Conservation (phyloP, 2,329 filamentous ascomycete genomes). For the Parasarocladium wereldwijsianum region DNA sequence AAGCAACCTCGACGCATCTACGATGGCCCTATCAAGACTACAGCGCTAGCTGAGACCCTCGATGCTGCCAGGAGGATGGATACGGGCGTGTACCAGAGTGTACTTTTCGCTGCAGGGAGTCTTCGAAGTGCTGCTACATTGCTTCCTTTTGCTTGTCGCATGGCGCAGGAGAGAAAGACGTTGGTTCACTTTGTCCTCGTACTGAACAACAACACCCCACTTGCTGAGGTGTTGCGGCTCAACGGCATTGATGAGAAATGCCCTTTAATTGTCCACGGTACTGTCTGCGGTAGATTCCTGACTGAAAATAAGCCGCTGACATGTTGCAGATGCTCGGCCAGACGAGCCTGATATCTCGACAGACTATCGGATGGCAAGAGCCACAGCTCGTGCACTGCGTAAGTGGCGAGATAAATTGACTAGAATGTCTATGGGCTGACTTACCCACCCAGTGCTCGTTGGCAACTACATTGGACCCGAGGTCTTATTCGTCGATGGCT, state of each 20-base stretch:
- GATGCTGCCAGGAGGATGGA: conserved; percentile 39
- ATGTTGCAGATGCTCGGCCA: conserved; percentile 52
- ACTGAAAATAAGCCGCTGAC: not conserved
- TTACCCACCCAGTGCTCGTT: conserved; percentile 56
- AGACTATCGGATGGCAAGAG: conserved; percentile 51
- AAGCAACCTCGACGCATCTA: conserved; percentile 21
- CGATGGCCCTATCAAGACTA: conserved; percentile 57
- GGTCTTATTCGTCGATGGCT: conserved; percentile 58
- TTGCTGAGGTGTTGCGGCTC: conserved; percentile 55
- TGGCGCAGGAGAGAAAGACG: conserved; percentile 55
- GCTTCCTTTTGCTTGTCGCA: conserved; percentile 74
- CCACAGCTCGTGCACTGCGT: conserved; percentile 50
- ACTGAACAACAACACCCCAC: conserved; percentile 53
- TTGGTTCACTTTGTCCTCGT: conserved; percentile 73
- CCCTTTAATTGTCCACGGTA: conserved; percentile 47
- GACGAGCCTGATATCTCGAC: conserved; percentile 58
- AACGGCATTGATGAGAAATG: conserved; percentile 67
- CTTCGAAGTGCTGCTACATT: conserved; percentile 58
- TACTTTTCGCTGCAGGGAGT: conserved; percentile 67
- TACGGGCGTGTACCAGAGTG: conserved; percentile 45
- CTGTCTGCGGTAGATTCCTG: conserved; percentile 20
- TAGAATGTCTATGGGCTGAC: too few species aligned
- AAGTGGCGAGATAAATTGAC: conserved; percentile 14
- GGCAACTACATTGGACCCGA: conserved; percentile 63
- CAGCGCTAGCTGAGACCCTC: conserved; percentile 47